Evolutionary conservation across 805 yeast species (phyloP).

Genomic region (Saturnispora sekii): DNA sequence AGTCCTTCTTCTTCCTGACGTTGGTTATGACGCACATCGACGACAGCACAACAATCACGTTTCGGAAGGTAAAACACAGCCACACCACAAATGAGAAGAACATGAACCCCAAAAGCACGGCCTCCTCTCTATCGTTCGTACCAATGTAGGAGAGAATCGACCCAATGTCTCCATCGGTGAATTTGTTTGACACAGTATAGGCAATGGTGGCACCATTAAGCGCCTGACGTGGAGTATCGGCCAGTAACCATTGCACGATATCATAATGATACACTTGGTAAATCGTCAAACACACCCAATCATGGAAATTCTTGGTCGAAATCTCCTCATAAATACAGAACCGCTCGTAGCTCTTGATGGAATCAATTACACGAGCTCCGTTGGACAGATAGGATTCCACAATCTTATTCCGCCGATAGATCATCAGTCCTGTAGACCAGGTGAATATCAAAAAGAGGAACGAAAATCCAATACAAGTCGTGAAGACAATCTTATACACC

Average conservation of each 20-base stretch:
- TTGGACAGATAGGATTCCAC: constrained; percentile 61
- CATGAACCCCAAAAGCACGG: constrained; percentile 69
- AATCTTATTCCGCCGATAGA: constrained; percentile 52
- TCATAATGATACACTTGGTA: constrained; percentile 58
- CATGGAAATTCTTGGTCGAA: constrained; percentile 54
- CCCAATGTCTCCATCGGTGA: constrained; percentile 31
- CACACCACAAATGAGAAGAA: constrained; percentile 65
- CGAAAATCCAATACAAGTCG: constrained; percentile 68
- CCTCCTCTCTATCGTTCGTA: constrained; percentile 49
- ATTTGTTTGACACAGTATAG: constrained; percentile 37
- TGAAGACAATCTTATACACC: constrained; percentile 25
- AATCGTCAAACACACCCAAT: constrained; percentile 56
- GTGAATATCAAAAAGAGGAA: constrained; percentile 49
- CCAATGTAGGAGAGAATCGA: constrained; percentile 30
- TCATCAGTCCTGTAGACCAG: constrained; percentile 44
- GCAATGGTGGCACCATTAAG: constrained; percentile 67
- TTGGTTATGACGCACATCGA: constrained; percentile 16
- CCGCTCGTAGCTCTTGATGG: constrained; percentile 48
- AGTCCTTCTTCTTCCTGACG: constrained; percentile 6
- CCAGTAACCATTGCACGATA: constrained; percentile 48
- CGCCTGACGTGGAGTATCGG: constrained; percentile 84
- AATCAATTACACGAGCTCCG: constrained; percentile 49
- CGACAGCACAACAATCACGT: constrained; percentile 16
- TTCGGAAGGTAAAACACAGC: constrained; percentile 43
- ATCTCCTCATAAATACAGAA: constrained; percentile 68